Evolutionary conservation across 306 rosid species (phyloP).

Genomic region (Gleditsia sinensis): DNA sequence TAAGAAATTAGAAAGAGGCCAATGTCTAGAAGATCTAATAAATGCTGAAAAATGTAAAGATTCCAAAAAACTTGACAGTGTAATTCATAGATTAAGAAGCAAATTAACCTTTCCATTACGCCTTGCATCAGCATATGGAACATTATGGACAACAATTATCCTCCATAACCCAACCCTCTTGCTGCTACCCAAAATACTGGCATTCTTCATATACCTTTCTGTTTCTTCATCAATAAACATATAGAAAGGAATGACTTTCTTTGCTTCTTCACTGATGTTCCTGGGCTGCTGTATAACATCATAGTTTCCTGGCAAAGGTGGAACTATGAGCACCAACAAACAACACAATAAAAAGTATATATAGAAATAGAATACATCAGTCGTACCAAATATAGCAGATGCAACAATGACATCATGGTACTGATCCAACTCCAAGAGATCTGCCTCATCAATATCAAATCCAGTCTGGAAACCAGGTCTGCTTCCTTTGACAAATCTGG

Average conservation of each 20-base stretch:
- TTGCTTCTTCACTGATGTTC: constrained; percentile 69
- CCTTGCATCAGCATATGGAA: constrained; percentile 81
- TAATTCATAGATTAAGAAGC: not conserved
- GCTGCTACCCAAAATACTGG: constrained; percentile 62
- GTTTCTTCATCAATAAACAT: constrained; percentile 92
- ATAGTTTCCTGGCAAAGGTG: constrained; percentile 72
- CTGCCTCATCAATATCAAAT: constrained; percentile 85
- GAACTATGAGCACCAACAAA: constrained; percentile 42
- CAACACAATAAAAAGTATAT: not conserved
- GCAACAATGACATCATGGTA: constrained; percentile 90
- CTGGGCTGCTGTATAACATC: constrained; percentile 84
- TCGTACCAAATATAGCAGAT: constrained; percentile 82
- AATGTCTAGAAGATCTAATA: not conserved
- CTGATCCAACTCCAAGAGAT: constrained; percentile 79
- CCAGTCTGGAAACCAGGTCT: constrained; percentile 81
- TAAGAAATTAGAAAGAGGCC: not conserved
- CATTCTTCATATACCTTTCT: constrained; percentile 73
- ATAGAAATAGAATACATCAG: not conserved
- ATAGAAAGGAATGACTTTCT: constrained; percentile 67
- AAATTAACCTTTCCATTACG: constrained; percentile 87
- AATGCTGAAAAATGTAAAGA: not conserved
- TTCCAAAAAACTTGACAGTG: not conserved
- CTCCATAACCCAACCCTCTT: constrained; percentile 85
- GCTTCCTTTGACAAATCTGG: constrained; percentile 84
- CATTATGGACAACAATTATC: constrained; percentile 70